Percentiles rank a stretch among this genome's conserved stretches.
Conservation (phyloP, 768 basidiomycete genomes). For the Termitomyces sp. region DNA sequence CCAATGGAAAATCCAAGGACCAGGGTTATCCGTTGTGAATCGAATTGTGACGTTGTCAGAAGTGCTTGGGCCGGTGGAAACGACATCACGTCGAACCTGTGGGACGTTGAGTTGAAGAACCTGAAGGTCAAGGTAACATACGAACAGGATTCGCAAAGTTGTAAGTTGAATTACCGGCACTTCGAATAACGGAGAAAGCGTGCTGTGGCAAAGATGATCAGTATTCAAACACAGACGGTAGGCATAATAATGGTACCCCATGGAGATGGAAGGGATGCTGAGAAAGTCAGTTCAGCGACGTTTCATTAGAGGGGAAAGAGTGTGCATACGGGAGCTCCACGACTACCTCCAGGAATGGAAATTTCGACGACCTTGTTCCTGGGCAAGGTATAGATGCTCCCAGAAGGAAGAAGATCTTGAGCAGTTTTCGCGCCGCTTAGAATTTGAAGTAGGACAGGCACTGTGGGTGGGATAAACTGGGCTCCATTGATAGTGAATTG, state of each 20-base stretch:
- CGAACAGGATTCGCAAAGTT: constrained; percentile 16
- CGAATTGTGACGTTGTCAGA: constrained; percentile 39
- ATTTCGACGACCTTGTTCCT: constrained; percentile 39
- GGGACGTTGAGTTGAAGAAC: too few species aligned
- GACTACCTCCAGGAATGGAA: constrained; percentile 28
- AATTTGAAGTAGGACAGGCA: constrained; percentile 54
- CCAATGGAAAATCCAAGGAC: constrained; percentile 49
- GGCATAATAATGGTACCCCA: not conserved
- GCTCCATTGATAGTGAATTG: constrained; percentile 25
- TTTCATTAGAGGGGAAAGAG: not conserved
- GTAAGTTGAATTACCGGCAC: constrained; percentile 22
- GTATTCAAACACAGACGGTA: not conserved
- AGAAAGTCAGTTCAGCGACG: constrained; percentile 1
- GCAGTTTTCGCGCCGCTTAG: constrained; percentile 46
- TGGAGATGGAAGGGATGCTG: constrained; percentile 2
- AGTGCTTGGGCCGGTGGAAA: constrained; percentile 20
- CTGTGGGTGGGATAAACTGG: constrained; percentile 29
- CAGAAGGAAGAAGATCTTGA: constrained; percentile 39
- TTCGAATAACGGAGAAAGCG: constrained; percentile 31
- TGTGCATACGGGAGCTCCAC: constrained; percentile 22
- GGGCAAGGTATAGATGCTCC: constrained; percentile 41
- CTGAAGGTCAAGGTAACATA: not conserved
- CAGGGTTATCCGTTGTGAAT: constrained; percentile 45
- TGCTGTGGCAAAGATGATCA: constrained; percentile 20
- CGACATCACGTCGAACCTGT: constrained; percentile 24